phyloP scores from a whole-genome alignment of 139 green algal genomes.

The Edaphochlamys debaryana region DNA sequence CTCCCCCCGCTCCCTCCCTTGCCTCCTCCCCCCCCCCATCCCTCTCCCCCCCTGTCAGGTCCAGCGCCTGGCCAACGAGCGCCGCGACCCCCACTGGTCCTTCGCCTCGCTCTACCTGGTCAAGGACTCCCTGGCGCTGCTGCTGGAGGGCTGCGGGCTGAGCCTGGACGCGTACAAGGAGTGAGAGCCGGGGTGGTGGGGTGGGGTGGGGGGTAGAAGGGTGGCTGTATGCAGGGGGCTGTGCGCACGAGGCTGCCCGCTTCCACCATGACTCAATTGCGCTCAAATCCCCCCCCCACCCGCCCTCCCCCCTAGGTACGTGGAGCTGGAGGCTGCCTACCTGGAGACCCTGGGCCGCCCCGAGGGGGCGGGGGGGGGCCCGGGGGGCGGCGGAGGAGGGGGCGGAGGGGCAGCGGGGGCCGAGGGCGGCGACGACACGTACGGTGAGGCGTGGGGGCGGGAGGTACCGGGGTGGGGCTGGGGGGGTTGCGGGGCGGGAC shows the following conservation, averaged over 20 bases:
- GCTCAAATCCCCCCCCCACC: no score
- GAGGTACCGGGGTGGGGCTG: no score
- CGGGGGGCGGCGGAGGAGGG: no score
- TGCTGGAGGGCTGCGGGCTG: conserved; percentile 76
- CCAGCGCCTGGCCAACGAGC: conserved; percentile 67
- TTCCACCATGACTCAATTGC: no score
- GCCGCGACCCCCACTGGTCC: conserved; percentile 74
- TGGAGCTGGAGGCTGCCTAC: conserved; percentile 88
- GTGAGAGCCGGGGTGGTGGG: not conserved
- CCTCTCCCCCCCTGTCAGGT: no score
- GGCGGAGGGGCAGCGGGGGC: not conserved
- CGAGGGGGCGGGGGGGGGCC: not conserved
- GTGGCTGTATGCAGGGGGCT: not conserved
- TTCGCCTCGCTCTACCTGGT: conserved; percentile 88
- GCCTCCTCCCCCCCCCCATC: no score
- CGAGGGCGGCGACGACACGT: not conserved
- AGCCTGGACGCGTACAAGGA: conserved; percentile 85
- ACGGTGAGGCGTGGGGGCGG: not conserved
- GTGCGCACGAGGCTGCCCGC: no score
- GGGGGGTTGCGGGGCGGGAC: no score
- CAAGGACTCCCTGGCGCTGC: conserved; percentile 88
- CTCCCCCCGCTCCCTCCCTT: no score
- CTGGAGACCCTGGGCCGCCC: conserved; percentile 63
- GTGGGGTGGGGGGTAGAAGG: no score
- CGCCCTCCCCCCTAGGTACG: conserved; percentile 54